phyloP scores from a whole-genome alignment of 306 rosid genomes.

The Sophora flavescens region DNA sequence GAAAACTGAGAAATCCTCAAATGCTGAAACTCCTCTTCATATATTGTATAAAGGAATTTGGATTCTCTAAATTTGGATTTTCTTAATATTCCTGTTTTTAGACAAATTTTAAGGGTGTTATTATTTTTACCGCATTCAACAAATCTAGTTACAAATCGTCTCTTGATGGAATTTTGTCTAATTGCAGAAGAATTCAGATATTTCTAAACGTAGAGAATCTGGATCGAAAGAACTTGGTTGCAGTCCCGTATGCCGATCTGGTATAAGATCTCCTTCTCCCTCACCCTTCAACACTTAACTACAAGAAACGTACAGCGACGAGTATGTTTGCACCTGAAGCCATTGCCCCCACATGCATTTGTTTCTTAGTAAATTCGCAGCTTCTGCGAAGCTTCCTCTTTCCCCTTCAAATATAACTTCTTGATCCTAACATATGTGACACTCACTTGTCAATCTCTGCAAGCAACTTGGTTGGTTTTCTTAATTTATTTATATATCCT shows the following conservation, averaged over 20 bases:
- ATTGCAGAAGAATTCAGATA: too few species aligned
- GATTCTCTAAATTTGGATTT: too few species aligned
- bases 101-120: too few species aligned
- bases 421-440: not conserved
- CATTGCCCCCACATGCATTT: conserved; percentile 36
- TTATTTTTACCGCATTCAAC: too few species aligned
- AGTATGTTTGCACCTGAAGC: not conserved
- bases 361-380: conserved; percentile 20
- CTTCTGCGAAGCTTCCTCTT: conserved; percentile 43
- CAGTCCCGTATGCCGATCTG: not conserved
- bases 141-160: too few species aligned
- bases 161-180: too few species aligned
- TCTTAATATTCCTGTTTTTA: too few species aligned
- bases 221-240: not conserved
- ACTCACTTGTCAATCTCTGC: not conserved
- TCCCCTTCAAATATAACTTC: conserved; percentile 10
- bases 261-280: too few species aligned
- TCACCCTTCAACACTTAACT: not conserved
- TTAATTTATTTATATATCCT: not conserved
- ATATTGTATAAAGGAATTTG: not conserved
- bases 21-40: not conserved
- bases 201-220: too few species aligned
- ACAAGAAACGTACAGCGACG: not conserved
- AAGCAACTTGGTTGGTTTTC: not conserved
- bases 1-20: conserved; percentile 2